A percentile compares a stretch with the other conserved stretches of the same genome.
Conservation (phyloP, 1,139 yeast genomes). For the Yamadazyma blattariae region DNA sequence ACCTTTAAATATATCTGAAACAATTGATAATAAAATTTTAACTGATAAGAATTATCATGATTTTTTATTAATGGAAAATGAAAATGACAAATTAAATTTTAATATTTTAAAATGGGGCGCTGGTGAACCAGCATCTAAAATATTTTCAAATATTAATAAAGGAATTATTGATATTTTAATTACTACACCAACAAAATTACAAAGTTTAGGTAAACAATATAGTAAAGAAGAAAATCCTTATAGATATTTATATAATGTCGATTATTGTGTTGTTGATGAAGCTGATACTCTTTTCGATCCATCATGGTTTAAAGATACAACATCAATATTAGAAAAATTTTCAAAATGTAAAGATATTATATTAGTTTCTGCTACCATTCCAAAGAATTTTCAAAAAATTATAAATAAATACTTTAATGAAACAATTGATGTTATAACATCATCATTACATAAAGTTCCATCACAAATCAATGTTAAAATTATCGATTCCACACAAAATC, state of each 20-base stretch:
- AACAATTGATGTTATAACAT: slow-evolving; percentile 64
- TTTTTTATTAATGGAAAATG: slow-evolving; percentile 26
- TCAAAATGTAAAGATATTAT: slow-evolving; percentile 60
- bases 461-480: slow-evolving; percentile 67
- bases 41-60: slow-evolving; percentile 17
- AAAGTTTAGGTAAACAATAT: slow-evolving; percentile 40
- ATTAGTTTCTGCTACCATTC: slow-evolving; percentile 89
- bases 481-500: slow-evolving; percentile 70
- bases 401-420: slow-evolving; percentile 63
- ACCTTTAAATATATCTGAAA: slow-evolving; percentile 19
- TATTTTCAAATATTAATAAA: slow-evolving; percentile 43
- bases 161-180: slow-evolving; percentile 65
- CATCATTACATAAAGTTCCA: slow-evolving; percentile 81
- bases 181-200: slow-evolving; percentile 73
- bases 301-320: slow-evolving; percentile 73
- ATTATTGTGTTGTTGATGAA: slow-evolving; percentile 81
- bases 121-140: slow-evolving; percentile 46
- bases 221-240: slow-evolving; percentile 46
- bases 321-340: slow-evolving; percentile 51
- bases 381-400: slow-evolving; percentile 68
- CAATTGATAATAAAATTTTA: slow-evolving; percentile 14
- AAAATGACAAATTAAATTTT: slow-evolving; percentile 32
- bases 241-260: slow-evolving; percentile 42
- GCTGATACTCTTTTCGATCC: slow-evolving; percentile 91
- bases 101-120: slow-evolving; percentile 57